A percentile compares a stretch with the other conserved stretches of the same genome.
phyloP scores from a whole-genome alignment of 495 filamentous ascomycete genomes.

The Glutinoglossum americanum region DNA sequence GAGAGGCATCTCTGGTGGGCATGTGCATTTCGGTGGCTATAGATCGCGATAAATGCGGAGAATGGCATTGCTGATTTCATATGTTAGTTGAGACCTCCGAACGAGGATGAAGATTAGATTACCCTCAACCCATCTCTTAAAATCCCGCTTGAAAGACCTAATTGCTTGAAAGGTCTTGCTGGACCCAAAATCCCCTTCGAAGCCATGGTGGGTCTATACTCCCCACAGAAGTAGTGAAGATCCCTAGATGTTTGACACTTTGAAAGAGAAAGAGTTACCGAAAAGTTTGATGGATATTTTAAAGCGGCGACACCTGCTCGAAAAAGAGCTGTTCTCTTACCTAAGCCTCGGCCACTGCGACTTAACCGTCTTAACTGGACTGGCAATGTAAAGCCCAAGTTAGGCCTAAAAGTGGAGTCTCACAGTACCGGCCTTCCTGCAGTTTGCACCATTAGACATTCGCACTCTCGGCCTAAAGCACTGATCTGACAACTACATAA shows the following conservation, averaged over 20 bases:
- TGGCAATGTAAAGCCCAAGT: no score
- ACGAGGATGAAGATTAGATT: not conserved
- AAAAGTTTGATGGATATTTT: not conserved
- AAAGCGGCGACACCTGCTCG: not conserved
- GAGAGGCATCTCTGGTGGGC: not conserved
- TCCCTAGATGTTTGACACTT: not conserved
- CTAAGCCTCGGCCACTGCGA: no score
- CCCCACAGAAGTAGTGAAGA: not conserved
- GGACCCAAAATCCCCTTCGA: not conserved
- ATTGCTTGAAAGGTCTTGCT: not conserved
- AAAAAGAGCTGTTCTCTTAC: no score
- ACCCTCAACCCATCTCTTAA: not conserved
- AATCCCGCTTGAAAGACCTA: not conserved
- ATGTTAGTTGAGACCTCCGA: not conserved
- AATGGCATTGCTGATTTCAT: not conserved
- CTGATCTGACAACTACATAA: not conserved
- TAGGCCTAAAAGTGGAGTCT: no score
- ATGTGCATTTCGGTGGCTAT: conserved; percentile 52
- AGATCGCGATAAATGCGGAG: conserved; percentile 26
- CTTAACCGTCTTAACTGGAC: no score
- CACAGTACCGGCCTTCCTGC: no score
- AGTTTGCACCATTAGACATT: no score
- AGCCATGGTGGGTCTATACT: not conserved
- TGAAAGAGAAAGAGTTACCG: not conserved
- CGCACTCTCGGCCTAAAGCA: not conserved